Percentiles rank a stretch among this genome's conserved stretches.
Evolutionary conservation across 2,329 filamentous ascomycete species (phyloP).

Genomic region (Epichloe baconii): DNA sequence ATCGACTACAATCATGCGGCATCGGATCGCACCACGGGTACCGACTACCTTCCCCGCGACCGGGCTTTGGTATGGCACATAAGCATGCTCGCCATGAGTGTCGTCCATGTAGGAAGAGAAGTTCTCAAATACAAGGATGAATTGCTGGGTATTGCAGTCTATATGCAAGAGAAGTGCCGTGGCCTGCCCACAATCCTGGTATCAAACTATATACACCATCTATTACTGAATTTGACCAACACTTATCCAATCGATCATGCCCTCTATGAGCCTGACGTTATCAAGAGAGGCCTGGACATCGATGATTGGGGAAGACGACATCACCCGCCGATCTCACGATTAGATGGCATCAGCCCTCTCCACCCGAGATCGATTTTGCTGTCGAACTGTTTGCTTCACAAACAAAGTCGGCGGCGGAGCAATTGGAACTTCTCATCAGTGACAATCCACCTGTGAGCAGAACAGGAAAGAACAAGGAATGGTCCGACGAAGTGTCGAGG

Average conservation of each 20-base stretch:
- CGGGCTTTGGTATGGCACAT: conserved; percentile 92
- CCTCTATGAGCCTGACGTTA: conserved; percentile 68
- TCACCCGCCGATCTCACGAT: conserved; percentile 66
- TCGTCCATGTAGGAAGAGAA: conserved; percentile 86
- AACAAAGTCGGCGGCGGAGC: conserved; percentile 59
- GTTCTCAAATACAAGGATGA: conserved; percentile 82
- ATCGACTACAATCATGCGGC: conserved; percentile 95
- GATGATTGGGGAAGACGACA: conserved; percentile 71
- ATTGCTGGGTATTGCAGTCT: conserved; percentile 79
- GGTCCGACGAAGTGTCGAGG: conserved; percentile 91
- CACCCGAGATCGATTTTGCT: conserved; percentile 75
- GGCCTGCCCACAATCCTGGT: conserved; percentile 91
- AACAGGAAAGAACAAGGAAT: conserved; percentile 93
- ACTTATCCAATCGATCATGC: conserved; percentile 87
- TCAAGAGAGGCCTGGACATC: conserved; percentile 58
- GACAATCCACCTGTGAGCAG: conserved; percentile 72
- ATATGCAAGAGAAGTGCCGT: conserved; percentile 93
- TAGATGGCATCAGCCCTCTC: conserved; percentile 77
- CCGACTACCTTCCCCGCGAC: conserved; percentile 85
- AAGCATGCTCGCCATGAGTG: conserved; percentile 94
- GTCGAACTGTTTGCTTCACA: conserved; percentile 81
- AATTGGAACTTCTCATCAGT: conserved; percentile 67
- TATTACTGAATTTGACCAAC: conserved; percentile 85
- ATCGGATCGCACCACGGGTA: conserved; percentile 84
- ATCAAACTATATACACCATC: conserved; percentile 94